Evolutionary conservation across 495 filamentous ascomycete species (phyloP).

Genomic region (Aspergillus conjunctus): DNA sequence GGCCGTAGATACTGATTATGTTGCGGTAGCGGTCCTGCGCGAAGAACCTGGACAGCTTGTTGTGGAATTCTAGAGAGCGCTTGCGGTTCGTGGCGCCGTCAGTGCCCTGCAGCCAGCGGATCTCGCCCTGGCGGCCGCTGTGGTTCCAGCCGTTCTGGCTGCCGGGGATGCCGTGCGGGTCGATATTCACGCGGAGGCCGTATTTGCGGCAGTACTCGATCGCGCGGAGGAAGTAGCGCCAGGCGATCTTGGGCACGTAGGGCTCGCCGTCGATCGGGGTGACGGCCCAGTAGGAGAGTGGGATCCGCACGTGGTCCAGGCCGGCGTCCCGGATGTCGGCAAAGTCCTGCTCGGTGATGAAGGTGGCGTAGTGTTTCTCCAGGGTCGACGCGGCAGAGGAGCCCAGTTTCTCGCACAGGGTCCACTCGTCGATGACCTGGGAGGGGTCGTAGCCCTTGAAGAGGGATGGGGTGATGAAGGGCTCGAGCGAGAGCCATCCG

Average conservation of each 20-base stretch:
- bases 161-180: constrained; percentile 82
- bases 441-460: constrained; percentile 67
- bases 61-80: constrained; percentile 78
- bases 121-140: constrained; percentile 69
- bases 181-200: constrained; percentile 90
- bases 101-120: constrained; percentile 81
- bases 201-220: constrained; percentile 95
- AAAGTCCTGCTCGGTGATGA: constrained; percentile 82
- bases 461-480: constrained; percentile 91
- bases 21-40: constrained; percentile 83
- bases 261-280: constrained; percentile 83
- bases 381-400: constrained; percentile 59
- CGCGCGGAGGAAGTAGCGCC: constrained; percentile 89
- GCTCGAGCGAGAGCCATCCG: constrained; percentile 93
- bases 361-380: constrained; percentile 88
- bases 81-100: constrained; percentile 63
- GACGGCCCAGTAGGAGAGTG: constrained; percentile 94
- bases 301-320: constrained; percentile 94
- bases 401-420: constrained; percentile 70
- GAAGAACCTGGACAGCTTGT: constrained; percentile 80
- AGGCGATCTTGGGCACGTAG: constrained; percentile 82
- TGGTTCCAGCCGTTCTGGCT: constrained; percentile 94
- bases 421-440: constrained; percentile 86
- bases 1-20: constrained; percentile 79
- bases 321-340: constrained; percentile 82